A percentile compares a stretch with the other conserved stretches of the same genome.
phyloP scores from a whole-genome alignment of 805 yeast species.

The Candida yuanshanica region DNA sequence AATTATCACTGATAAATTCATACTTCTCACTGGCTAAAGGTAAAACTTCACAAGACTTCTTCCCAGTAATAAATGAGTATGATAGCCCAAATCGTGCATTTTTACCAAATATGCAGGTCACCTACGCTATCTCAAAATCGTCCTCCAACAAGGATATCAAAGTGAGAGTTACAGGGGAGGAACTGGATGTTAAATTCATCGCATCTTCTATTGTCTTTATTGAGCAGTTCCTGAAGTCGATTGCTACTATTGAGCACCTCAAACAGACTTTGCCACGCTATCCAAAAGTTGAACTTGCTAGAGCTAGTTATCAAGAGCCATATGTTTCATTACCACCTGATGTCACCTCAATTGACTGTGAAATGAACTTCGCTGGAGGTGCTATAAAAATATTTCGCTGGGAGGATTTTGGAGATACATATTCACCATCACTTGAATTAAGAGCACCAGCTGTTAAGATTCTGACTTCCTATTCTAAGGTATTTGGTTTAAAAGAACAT shows the following conservation, averaged over 20 bases:
- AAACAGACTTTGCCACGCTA: constrained; percentile 15
- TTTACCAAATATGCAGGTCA: constrained; percentile 62
- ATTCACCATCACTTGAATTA: constrained; percentile 47
- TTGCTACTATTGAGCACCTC: constrained; percentile 35
- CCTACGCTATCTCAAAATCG: constrained; percentile 31
- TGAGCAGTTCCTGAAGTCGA: constrained; percentile 47
- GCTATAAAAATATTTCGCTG: constrained; percentile 37
- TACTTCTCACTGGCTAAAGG: constrained; percentile 72
- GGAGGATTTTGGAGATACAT: constrained; percentile 34
- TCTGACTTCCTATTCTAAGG: constrained; percentile 46
- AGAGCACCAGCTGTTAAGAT: constrained; percentile 73
- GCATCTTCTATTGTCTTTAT: constrained; percentile 49
- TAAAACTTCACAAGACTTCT: constrained; percentile 41
- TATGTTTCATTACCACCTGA: constrained; percentile 17
- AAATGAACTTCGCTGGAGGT: constrained; percentile 65
- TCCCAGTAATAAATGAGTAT: constrained; percentile 40
- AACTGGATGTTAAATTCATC: constrained; percentile 57
- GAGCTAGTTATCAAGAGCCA: constrained; percentile 4
- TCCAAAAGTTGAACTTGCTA: constrained; percentile 1
- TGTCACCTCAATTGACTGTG: constrained; percentile 40
- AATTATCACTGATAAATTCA: constrained; percentile 61
- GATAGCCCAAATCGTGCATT: constrained; percentile 54
- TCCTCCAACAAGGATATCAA: constrained; percentile 33
- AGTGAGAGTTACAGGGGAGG: constrained; percentile 58
- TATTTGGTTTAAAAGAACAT: constrained; percentile 36